phyloP scores from a whole-genome alignment of 768 basidiomycete species.

The Collybiopsis confluens region DNA sequence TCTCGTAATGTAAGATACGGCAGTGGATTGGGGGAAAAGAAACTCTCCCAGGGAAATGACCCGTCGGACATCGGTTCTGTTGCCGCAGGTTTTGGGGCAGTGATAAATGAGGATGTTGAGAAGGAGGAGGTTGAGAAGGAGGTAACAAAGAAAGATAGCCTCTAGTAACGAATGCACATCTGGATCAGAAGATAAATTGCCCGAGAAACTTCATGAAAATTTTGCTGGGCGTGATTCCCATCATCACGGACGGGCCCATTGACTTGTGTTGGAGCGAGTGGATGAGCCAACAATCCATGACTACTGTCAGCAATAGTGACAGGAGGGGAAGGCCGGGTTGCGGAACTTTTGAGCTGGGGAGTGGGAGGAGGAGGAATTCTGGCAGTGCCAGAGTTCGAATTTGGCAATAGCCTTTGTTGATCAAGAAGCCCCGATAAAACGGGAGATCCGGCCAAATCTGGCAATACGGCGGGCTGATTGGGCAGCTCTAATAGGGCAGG shows the following conservation, averaged over 20 bases:
- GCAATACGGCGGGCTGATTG: slow-evolving; percentile 50
- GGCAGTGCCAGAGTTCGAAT: slow-evolving; percentile 58
- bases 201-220: slow-evolving; percentile 45
- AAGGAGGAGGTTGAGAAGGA: slow-evolving; percentile 42
- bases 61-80: too few relatives aligned
- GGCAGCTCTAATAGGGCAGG: slow-evolving; percentile 58
- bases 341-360: slow-evolving; percentile 42
- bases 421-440: too few relatives aligned
- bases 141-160: slow-evolving; percentile 68
- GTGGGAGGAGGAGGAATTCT: slow-evolving; percentile 61
- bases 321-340: slow-evolving; percentile 56
- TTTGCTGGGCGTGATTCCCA: slow-evolving; percentile 56
- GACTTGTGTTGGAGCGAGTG: slow-evolving; percentile 76
- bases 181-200: slow-evolving; percentile 57
- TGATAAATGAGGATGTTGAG: too few relatives aligned
- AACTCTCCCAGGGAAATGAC: too few relatives aligned
- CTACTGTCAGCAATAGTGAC: slow-evolving; percentile 73
- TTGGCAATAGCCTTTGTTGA: too few relatives aligned
- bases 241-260: slow-evolving; percentile 48
- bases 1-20: too few relatives aligned
- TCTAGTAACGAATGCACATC: too few relatives aligned
- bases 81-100: too few relatives aligned
- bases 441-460: too few relatives aligned
- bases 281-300: slow-evolving; percentile 61
- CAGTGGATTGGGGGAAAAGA: too few relatives aligned